Evolutionary conservation across 257 asterid species (phyloP).

Genomic region (Striga asiatica): DNA sequence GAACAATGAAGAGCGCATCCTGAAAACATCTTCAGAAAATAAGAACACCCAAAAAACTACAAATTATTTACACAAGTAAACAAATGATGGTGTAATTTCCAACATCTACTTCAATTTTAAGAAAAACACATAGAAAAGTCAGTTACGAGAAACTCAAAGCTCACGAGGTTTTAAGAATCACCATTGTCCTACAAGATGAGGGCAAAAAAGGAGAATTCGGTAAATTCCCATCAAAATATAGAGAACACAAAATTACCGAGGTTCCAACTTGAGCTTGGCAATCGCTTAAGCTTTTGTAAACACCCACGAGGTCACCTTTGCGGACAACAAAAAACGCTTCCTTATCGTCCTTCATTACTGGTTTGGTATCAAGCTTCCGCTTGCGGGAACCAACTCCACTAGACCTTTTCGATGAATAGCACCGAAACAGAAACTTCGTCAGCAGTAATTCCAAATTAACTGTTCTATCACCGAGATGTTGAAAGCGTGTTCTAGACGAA

Average conservation of each 20-base stretch:
- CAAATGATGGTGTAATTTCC: no score
- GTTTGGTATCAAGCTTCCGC: conserved; percentile 25
- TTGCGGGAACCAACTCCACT: conserved; percentile 27
- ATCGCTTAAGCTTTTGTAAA: conserved; percentile 80
- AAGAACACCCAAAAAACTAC: no score
- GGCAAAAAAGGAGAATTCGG: neutral
- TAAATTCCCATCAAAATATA: neutral
- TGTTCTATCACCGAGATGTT: conserved; percentile 29
- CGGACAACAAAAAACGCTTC: conserved; percentile 91
- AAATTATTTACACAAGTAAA: no score
- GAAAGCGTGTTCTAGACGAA: conserved; percentile 29
- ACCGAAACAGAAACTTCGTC: conserved; percentile 31
- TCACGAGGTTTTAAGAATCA: no score
- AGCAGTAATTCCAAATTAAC: conserved; percentile 23
- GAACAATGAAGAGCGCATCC: no score
- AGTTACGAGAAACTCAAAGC: no score
- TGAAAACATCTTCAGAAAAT: no score
- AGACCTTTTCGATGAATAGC: conserved; percentile 43
- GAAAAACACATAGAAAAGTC: no score
- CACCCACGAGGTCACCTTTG: conserved; percentile 79
- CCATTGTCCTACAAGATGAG: no score
- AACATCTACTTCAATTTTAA: no score
- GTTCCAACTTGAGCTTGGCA: conserved; percentile 93
- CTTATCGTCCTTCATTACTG: conserved; percentile 63
- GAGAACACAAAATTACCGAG: conserved; percentile 40